phyloP scores from a whole-genome alignment of 2,329 filamentous ascomycete species.

The Helminthosporium solani region DNA sequence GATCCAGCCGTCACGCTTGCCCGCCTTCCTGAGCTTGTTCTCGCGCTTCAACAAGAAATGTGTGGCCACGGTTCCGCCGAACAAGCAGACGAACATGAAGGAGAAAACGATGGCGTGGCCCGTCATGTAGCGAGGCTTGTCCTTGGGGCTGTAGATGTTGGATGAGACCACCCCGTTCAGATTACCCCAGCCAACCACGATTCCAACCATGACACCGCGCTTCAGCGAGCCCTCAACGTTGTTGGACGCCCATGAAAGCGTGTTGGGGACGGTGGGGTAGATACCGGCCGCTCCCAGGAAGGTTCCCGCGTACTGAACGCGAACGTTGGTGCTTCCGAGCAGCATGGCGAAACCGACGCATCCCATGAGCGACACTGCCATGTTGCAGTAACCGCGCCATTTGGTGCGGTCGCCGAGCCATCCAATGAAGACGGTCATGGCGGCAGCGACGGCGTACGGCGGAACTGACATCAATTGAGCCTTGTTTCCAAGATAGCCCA shows the following conservation, averaged over 20 bases:
- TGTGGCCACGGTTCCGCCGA: slow-evolving; percentile 69
- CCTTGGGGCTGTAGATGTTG: slow-evolving; percentile 70
- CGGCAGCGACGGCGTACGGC: slow-evolving; percentile 70
- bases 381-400: slow-evolving; percentile 77
- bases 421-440: slow-evolving; percentile 69
- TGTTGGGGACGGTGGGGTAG: slow-evolving; percentile 84
- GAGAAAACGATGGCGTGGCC: slow-evolving; percentile 76
- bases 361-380: slow-evolving; percentile 67
- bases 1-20: slow-evolving; percentile 66
- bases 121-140: slow-evolving; percentile 65
- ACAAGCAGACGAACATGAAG: slow-evolving; percentile 70
- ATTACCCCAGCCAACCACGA: slow-evolving; percentile 90
- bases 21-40: slow-evolving; percentile 65
- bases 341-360: slow-evolving; percentile 81
- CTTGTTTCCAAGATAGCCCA: slow-evolving; percentile 58
- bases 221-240: slow-evolving; percentile 94
- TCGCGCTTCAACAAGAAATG: slow-evolving; percentile 64
- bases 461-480: slow-evolving; percentile 75
- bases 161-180: slow-evolving; percentile 81
- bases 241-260: slow-evolving; percentile 84
- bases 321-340: slow-evolving; percentile 62
- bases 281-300: slow-evolving; percentile 87
- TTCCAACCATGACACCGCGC: slow-evolving; percentile 80
- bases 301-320: slow-evolving; percentile 76
- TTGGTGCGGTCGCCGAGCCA: slow-evolving; percentile 74